Evolutionary conservation across 352 stramenopile genomes (phyloP).

Genomic region (Phytophthora crassamura): DNA sequence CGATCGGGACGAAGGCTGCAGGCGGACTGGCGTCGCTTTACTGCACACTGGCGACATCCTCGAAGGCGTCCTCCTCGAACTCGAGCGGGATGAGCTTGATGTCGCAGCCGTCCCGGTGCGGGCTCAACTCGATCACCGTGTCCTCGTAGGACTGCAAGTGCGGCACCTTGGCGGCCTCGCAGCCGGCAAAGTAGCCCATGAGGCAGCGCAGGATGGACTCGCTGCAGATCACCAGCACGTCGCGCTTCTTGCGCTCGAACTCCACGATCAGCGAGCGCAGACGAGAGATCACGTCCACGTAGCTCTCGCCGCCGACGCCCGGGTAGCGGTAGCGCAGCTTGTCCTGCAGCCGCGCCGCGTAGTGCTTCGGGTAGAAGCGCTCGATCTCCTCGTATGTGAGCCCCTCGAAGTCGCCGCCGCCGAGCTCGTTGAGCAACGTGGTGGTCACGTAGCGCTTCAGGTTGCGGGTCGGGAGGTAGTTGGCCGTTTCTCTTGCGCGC

Average conservation of each 20-base stretch:
- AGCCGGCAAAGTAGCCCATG: constrained; percentile 85
- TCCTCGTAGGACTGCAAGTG: constrained; percentile 72
- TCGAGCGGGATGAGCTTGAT: constrained; percentile 86
- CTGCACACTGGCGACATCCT: constrained; percentile 27
- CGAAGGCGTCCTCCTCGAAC: constrained; percentile 42
- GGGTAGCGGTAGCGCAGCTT: constrained; percentile 93
- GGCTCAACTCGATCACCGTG: constrained; percentile 80
- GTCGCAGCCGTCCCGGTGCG: constrained; percentile 85
- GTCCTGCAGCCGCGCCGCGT: constrained; percentile 82
- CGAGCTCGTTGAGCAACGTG: constrained; percentile 92
- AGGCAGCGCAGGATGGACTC: constrained; percentile 82
- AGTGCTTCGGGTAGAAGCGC: constrained; percentile 89
- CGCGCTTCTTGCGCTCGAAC: constrained; percentile 91
- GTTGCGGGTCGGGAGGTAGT: constrained; percentile 64
- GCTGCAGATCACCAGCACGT: constrained; percentile 87
- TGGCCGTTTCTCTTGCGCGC: constrained; percentile 75
- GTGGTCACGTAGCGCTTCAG: constrained; percentile 86
- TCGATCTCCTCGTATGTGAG: constrained; percentile 90
- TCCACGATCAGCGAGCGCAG: constrained; percentile 93
- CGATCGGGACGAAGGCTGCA: neutral
- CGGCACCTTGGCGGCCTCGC: constrained; percentile 72
- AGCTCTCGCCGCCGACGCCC: constrained; percentile 92
- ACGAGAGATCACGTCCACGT: constrained; percentile 94
- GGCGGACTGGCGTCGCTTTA: constrained; percentile 16
- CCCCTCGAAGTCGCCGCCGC: constrained; percentile 91